Conservation (phyloP, 164 flowering plant species). For the Paratinospora sagittata region DNA sequence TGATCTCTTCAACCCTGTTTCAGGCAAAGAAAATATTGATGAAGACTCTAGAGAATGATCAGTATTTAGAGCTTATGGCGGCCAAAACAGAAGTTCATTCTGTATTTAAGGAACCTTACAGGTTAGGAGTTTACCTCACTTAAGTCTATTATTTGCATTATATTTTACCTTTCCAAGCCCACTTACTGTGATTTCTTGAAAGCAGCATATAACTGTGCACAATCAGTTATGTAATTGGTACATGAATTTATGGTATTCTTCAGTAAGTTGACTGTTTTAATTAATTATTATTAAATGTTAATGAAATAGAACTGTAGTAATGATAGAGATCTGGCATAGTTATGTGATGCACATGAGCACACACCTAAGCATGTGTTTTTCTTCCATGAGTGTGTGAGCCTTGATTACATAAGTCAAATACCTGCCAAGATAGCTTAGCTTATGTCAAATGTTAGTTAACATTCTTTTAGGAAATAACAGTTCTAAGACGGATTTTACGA, state of each 20-base stretch:
- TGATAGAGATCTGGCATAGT: too few relatives aligned
- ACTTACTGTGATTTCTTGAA: too few relatives aligned
- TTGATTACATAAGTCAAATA: neutral
- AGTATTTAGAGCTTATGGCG: slow-evolving; percentile 76
- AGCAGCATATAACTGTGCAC: too few relatives aligned
- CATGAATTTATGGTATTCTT: too few relatives aligned
- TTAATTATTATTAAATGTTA: too few relatives aligned
- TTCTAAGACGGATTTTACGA: neutral
- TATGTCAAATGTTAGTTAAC: neutral
- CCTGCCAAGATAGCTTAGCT: neutral
- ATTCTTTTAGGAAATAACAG: too few relatives aligned
- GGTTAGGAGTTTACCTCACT: slow-evolving; percentile 35
- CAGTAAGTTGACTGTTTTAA: too few relatives aligned
- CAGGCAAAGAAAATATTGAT: slow-evolving; percentile 79
- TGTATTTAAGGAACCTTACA: slow-evolving; percentile 92
- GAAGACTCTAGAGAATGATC: slow-evolving; percentile 80
- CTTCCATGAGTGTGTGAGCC: neutral
- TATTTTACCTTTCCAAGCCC: neutral
- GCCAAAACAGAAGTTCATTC: slow-evolving; percentile 72
- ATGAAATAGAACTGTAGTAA: too few relatives aligned
- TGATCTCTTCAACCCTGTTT: slow-evolving; percentile 9
- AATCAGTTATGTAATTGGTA: too few relatives aligned
- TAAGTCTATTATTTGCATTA: neutral
- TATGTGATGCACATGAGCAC: too few relatives aligned
- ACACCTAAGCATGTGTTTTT: neutral